A percentile compares a stretch with the other conserved stretches of the same genome.
Conservation (phyloP, 1,284 basidiomycete genomes). For the Pseudozyma hubeiensis region DNA sequence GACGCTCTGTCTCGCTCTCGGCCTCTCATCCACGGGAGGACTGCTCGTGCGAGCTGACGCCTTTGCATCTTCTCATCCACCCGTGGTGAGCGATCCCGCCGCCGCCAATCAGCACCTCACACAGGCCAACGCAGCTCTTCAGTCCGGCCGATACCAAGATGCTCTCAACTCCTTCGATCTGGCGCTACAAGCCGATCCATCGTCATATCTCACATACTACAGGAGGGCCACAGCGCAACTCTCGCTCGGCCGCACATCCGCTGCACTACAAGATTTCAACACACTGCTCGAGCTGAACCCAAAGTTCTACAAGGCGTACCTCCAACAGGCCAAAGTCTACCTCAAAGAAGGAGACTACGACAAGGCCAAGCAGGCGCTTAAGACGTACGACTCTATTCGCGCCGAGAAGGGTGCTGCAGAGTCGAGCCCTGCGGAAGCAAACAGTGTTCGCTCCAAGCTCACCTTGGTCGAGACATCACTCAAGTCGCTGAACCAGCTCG, state of each 20-base stretch:
- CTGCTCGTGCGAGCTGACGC: conserved; percentile 26
- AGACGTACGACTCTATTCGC: conserved; percentile 27
- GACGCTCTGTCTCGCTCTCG: conserved; percentile 38
- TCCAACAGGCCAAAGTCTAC: conserved; percentile 61
- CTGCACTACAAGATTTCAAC: conserved; percentile 61
- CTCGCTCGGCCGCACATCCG: conserved; percentile 61
- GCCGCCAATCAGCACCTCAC: conserved; percentile 46
- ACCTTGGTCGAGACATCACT: conserved; percentile 28
- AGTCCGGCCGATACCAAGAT: conserved; percentile 55
- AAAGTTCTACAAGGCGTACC: conserved; percentile 61
- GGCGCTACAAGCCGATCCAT: conserved; percentile 56
- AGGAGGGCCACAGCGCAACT: conserved; percentile 65
- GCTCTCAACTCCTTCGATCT: conserved; percentile 60
- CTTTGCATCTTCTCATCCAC: conserved; percentile 1
- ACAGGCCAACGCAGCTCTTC: conserved; percentile 56
- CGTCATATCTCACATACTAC: conserved; percentile 64
- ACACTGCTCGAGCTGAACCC: conserved; percentile 60
- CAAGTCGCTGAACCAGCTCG: conserved; percentile 45
- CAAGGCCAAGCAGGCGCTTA: conserved; percentile 48
- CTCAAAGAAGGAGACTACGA: conserved; percentile 62
- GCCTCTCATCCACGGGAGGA: conserved; percentile 21
- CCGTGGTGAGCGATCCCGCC: conserved; percentile 23
- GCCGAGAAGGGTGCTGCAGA: conserved; percentile 26
- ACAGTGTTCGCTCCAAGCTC: conserved; percentile 40
- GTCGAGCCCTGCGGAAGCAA: conserved; percentile 22